A percentile compares a stretch with the other conserved stretches of the same genome.
Conservation (phyloP, 495 filamentous ascomycete genomes). For the Aspergillus homomorphus region DNA sequence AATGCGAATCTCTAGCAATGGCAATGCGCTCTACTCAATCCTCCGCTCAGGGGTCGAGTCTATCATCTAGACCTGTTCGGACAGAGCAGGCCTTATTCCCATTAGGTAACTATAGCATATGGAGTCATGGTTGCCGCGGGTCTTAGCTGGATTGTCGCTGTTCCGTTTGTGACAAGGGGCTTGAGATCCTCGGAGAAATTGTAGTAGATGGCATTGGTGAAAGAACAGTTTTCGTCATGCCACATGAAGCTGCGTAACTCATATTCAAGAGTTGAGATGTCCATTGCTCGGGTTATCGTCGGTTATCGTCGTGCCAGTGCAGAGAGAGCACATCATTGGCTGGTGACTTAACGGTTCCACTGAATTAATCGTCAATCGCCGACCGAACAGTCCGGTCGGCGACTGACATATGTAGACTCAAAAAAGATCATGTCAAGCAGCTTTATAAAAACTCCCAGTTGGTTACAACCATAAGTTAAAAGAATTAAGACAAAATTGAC, state of each 20-base stretch:
- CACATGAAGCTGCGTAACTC: not conserved
- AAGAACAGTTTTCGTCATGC: not conserved
- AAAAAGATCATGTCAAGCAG: not conserved
- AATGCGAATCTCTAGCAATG: no score
- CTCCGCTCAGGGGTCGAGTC: no score
- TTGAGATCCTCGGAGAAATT: not conserved
- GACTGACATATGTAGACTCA: not conserved
- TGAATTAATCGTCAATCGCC: not conserved
- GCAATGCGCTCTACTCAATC: no score
- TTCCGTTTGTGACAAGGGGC: not conserved
- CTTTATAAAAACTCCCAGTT: not conserved
- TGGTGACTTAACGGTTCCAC: not conserved
- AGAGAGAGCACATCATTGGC: not conserved
- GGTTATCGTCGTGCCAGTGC: not conserved
- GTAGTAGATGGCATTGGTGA: not conserved
- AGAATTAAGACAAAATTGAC: not conserved
- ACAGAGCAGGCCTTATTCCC: no score
- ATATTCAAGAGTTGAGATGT: not conserved
- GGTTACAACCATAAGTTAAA: not conserved
- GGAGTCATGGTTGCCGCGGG: no score
- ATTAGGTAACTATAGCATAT: no score
- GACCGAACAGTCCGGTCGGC: not conserved
- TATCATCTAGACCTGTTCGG: no score
- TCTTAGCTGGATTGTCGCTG: not conserved
- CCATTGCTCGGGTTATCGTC: not conserved